Base-by-base conservation (phyloP, 108 stramenopile genomes). In the Cylindrotheca fusiformis region DNA sequence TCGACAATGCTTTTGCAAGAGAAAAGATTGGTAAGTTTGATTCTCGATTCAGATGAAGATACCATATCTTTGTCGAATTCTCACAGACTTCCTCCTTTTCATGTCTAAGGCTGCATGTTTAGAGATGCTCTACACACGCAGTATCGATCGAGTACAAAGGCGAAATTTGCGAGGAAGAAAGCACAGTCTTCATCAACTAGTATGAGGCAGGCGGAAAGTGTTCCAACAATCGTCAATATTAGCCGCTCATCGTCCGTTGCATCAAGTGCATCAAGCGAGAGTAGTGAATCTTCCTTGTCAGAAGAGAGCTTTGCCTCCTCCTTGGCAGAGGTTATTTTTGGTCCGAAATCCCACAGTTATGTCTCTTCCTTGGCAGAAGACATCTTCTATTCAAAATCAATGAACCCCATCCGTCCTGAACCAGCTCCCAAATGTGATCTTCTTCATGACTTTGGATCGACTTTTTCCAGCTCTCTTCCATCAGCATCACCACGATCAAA, bases 71-170 rank as follows among this genome's bases (percentile, higher is more conserved):
- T 41, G 6, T 41, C 36, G 6, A 41, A 10, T 14, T 10, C 14
- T 41, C 14, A 41, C 36, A 2, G 14, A 58, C 12, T 27, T 55
- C 18, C 12, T 6, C 5, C 26, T 12, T 55, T 27, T 14, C 54
- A 14, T 19, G 26, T 12, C 29, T 29, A 12, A 55, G 57, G 57
- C 32, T 58, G 29, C 14, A 32, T 58, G 21, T 69, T 77, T 36
- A 69, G 76, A 19, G 76, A 77, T 47, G 46, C 65, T 20, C 64
- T 77, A 20, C 58, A 71, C 25, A 47, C 36, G 2, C 26, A 55
- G 41, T 66, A 66, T 26, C 53, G 55, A 5, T 66, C 65, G 2
- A 56, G 55, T 45, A 56, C 65, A 32, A 66, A 66, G 33, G 45
- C 55, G 3, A 66, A 66, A 55, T 26, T 66, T 22, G 65, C 31